Evolutionary conservation across 139 green algal genomes (phyloP).

Genomic region (Micractinium sp.): DNA sequence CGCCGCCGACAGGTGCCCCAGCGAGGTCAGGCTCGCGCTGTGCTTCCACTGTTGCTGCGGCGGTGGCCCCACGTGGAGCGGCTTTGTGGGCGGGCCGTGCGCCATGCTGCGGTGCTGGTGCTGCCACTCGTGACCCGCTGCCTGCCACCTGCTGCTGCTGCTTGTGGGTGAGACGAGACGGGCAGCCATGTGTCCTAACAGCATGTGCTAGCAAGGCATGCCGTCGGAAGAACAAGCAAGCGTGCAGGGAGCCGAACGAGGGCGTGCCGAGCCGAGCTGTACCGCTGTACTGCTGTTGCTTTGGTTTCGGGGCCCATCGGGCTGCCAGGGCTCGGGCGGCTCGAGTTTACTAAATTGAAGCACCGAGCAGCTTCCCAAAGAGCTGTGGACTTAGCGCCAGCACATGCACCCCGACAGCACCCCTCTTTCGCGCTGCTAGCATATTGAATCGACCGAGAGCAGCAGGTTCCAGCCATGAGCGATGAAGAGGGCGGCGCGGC

Average conservation of each 20-base stretch:
- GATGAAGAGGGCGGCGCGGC: not conserved
- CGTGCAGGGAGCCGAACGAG: not conserved
- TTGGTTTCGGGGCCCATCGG: not conserved
- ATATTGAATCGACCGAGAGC: not conserved
- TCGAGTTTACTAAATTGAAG: not conserved
- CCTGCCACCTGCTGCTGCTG: not conserved
- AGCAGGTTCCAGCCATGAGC: not conserved
- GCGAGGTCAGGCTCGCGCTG: not conserved
- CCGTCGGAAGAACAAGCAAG: not conserved
- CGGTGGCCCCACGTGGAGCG: not conserved
- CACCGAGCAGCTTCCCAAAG: not conserved
- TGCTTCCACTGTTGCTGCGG: not conserved
- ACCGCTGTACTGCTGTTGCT: not conserved
- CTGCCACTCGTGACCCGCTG: not conserved
- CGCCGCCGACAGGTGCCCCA: not conserved
- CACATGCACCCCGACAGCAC: not conserved
- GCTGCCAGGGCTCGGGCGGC: not conserved
- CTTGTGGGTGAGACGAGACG: not conserved
- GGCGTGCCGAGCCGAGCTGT: too few species aligned
- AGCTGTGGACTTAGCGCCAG: not conserved
- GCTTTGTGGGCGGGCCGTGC: not conserved
- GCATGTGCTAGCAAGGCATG: too few species aligned
- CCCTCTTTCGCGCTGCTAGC: not conserved
- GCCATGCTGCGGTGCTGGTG: not conserved
- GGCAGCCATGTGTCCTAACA: not conserved